Conservation (phyloP, 1,284 basidiomycete species). For the Gomphus sp. region DNA sequence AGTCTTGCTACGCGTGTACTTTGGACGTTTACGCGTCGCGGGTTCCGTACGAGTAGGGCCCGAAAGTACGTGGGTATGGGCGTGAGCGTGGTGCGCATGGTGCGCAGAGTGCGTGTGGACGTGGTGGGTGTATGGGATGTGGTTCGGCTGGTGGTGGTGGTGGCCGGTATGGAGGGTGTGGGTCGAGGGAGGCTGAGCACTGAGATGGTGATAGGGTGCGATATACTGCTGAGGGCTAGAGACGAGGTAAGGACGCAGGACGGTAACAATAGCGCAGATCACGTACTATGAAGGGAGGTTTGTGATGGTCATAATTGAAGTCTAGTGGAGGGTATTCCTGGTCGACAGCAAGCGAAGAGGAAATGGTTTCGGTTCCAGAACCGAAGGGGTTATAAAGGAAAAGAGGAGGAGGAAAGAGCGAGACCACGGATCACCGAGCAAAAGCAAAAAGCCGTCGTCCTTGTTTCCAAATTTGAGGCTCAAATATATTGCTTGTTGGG, state of each 20-base stretch:
- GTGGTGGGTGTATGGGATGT: constrained; percentile 12
- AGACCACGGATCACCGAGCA: not conserved
- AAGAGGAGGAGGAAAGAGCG: not conserved
- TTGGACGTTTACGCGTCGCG: constrained; percentile 65
- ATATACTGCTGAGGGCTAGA: constrained; percentile 9
- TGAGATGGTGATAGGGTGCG: constrained; percentile 3
- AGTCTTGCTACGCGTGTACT: constrained; percentile 80
- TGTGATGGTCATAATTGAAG: constrained; percentile 8
- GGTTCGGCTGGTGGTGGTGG: constrained; percentile 8
- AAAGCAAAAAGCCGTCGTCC: not conserved
- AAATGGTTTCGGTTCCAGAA: not conserved
- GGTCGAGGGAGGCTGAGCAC: not conserved
- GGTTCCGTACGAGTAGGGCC: constrained; percentile 37
- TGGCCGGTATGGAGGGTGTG: constrained; percentile 3
- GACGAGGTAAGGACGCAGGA: constrained; percentile 1
- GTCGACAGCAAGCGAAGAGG: not conserved
- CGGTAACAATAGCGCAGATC: not conserved
- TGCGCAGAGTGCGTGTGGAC: constrained; percentile 7
- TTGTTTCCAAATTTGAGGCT: not conserved
- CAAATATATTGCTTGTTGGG: not conserved
- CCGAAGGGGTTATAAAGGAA: not conserved
- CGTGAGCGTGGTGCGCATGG: constrained; percentile 6
- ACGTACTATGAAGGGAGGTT: constrained; percentile 11
- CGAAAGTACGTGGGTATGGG: constrained; percentile 23
- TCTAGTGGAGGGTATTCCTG: constrained; percentile 2